Base-by-base conservation (phyloP, 192 early-diverging fungal species). In the Podila epigama region DNA sequence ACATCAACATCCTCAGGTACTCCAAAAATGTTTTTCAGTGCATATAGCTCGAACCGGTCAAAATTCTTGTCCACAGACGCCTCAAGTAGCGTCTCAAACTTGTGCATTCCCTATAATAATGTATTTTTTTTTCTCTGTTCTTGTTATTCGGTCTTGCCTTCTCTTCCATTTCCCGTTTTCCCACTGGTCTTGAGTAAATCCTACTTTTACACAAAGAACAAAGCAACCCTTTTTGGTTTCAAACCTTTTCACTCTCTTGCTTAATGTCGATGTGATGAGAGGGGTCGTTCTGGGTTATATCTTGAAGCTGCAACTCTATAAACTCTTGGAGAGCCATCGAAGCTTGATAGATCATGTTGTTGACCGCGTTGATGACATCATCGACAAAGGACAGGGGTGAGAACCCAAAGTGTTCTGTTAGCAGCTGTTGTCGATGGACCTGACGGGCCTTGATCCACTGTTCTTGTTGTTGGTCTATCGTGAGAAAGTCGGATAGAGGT, bases 321-420 rank as follows among this genome's bases (percentile, higher is more conserved):
- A 87, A 93, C 48, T 85, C 83, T 73, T 91, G 85, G 36, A 94
- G 82, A 18, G 85, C 87, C 51, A 85, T 83, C 1, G 92, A 89
- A 1, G 90, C 90, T 33, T 89, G 82, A 59, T 93, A 93, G 13
- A 93, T 79, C 41, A 90, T 79, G 41, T 89, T 87, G 73, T 93
- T 94, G 50, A 92, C 87, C 4, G 89, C 82, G 65, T 93, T 90
- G 79, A 93, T 87, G 29, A 93, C 84, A 54, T 94, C 91, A 83
- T 95, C 93, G 42, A 96, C 86, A 61, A 93, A 91, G 11, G 89
- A 84, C n/a, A 93, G 73, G 2, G 93, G 92, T 15, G 87, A 77
- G 66, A 93, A 95, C 25, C 92, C 93, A 81, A 95, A 89, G 68
- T 93, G 92, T 78, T 95, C 92, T 34, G 88, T 90, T 51, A 92